Conservation (phyloP, 768 basidiomycete species). For the Mrakia frigida region DNA sequence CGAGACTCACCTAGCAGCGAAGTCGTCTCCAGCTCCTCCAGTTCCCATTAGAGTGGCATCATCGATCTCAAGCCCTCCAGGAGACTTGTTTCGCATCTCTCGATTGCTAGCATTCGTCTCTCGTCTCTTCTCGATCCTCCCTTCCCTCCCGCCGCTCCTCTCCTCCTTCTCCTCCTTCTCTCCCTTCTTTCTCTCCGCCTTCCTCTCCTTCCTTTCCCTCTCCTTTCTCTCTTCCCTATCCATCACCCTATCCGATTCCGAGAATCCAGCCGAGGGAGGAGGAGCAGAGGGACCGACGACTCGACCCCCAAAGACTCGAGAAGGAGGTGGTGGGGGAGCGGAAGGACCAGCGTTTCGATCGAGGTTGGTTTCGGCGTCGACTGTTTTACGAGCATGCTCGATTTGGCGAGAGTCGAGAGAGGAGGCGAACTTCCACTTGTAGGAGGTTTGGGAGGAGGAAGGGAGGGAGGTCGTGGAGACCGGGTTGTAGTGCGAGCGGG, state of each 20-base stretch:
- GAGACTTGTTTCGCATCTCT: constrained; percentile 20
- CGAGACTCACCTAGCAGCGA: constrained; percentile 17
- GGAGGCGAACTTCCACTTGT: constrained; percentile 31
- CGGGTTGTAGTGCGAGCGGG: constrained; percentile 10
- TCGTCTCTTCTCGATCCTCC: constrained; percentile 27
- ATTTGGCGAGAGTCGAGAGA: constrained; percentile 5
- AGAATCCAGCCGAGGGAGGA: neutral
- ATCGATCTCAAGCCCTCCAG: constrained; percentile 24
- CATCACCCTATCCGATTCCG: constrained; percentile 14
- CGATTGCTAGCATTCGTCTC: constrained; percentile 27
- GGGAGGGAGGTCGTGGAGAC: constrained; percentile 20
- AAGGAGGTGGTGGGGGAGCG: neutral
- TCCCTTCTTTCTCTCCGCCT: constrained; percentile 11
- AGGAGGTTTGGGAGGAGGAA: constrained; percentile 28
- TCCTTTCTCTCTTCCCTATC: constrained; percentile 17
- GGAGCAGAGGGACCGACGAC: constrained; percentile 18
- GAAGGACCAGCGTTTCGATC: neutral
- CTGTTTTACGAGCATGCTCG: constrained; percentile 19
- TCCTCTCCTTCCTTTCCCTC: constrained; percentile 12
- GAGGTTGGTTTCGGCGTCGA: constrained; percentile 27
- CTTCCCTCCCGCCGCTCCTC: constrained; percentile 25
- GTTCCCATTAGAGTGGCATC: constrained; percentile 19
- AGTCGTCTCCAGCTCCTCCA: neutral
- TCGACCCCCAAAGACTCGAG: constrained; percentile 16
- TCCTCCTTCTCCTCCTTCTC: constrained; percentile 27